These are phyloP conservation scores for Gnomoniopsis smithogilvyi DNA, from an alignment of 2,329 filamentous ascomycete species.

Conservation along the genomic window DNA sequence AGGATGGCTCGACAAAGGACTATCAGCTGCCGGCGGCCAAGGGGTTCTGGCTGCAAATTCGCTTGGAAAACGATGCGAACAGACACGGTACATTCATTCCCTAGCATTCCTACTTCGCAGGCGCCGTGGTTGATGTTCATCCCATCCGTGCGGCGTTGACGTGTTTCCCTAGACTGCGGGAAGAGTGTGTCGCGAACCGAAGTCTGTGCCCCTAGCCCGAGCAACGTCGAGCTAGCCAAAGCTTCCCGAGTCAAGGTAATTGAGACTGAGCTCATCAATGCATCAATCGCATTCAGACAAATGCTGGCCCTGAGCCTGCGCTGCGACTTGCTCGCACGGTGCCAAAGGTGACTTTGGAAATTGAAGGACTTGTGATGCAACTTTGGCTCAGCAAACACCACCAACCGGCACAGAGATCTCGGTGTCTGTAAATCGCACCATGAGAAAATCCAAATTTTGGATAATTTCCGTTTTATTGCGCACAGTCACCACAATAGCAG, in stretches of 20 bases:
- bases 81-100: neutral
- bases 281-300: constrained; percentile 1
- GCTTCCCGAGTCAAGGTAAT: neutral
- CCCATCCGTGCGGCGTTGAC: constrained; percentile 1
- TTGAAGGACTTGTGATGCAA: constrained; percentile 11
- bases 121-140: constrained; percentile 1
- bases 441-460: constrained; percentile 7
- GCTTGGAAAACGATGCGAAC: neutral
- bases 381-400: constrained; percentile 1
- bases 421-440: neutral
- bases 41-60: neutral
- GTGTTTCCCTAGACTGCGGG: neutral
- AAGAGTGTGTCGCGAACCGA: neutral
- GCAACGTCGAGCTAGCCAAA: neutral
- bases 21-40: no score
- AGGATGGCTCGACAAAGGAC: neutral
- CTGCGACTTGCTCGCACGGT: neutral
- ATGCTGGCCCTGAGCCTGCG: neutral
- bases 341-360: constrained; percentile 8
- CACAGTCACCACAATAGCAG: neutral
- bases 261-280: neutral
- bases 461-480: constrained; percentile 4
- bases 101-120: neutral
- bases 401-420: neutral
- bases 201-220: neutral